Percentiles rank a stretch among this genome's conserved stretches.
phyloP scores from a whole-genome alignment of 108 stramenopile species.

The Skeletonema potamos region DNA sequence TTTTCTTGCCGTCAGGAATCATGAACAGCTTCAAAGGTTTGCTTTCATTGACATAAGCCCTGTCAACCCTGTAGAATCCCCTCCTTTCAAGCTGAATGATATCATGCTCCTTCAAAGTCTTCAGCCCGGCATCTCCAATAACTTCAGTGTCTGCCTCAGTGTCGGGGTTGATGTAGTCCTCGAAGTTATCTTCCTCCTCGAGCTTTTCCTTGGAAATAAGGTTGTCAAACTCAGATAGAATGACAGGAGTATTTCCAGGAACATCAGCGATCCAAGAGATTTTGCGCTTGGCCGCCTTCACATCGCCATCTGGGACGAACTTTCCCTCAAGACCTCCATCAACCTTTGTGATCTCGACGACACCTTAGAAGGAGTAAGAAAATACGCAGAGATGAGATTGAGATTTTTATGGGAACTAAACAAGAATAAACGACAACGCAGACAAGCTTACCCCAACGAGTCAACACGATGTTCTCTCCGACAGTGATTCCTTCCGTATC shows the following conservation, averaged over 20 bases:
- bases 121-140: constrained; percentile 82
- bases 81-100: constrained; percentile 98
- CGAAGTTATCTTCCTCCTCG: constrained; percentile 95
- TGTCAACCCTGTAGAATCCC: constrained; percentile 94
- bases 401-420: constrained; percentile 2
- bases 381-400: neutral
- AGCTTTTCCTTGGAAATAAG: constrained; percentile 94
- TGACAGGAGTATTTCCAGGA: constrained; percentile 45
- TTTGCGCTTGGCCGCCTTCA: constrained; percentile 92
- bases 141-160: constrained; percentile 83
- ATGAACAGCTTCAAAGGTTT: constrained; percentile 91
- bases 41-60: constrained; percentile 78
- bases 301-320: constrained; percentile 86
- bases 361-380: constrained; percentile 35
- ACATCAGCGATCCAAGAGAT: constrained; percentile 91
- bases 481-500: constrained; percentile 87
- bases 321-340: constrained; percentile 78
- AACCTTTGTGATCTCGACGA: constrained; percentile 84
- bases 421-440: neutral
- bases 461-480: constrained; percentile 92
- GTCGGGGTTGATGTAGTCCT: constrained; percentile 91
- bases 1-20: constrained; percentile 97
- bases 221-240: constrained; percentile 96
- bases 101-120: constrained; percentile 79
- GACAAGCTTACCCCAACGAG: constrained; percentile 87